Conservation (phyloP, 192 early-diverging fungal species). For the Podila clonocystis region DNA sequence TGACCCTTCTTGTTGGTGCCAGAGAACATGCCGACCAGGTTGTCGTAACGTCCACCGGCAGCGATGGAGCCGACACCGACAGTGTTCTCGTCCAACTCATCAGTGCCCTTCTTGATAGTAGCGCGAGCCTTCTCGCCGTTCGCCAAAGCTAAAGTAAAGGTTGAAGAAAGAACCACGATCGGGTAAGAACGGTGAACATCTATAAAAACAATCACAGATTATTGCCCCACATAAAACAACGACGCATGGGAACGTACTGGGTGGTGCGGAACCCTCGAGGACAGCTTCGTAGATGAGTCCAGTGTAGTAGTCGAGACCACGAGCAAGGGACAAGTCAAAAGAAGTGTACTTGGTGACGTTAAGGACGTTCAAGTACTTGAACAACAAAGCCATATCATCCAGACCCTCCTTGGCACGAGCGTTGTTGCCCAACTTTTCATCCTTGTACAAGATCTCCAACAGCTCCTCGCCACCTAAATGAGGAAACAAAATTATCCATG, state of each 20-base stretch:
- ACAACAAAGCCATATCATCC: slow-evolving; percentile 86
- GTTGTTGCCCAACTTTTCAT: slow-evolving; percentile 73
- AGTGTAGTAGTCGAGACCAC: slow-evolving; percentile 99
- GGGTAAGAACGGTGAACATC: background rate
- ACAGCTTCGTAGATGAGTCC: slow-evolving; percentile 99
- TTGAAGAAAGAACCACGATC: background rate
- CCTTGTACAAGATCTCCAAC: slow-evolving; percentile 72
- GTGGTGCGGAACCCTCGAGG: slow-evolving; percentile 63
- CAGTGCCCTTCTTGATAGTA: slow-evolving; percentile 58
- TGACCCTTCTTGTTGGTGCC: slow-evolving; percentile 68
- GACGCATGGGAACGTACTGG: slow-evolving; percentile 43
- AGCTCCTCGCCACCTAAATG: slow-evolving; percentile 75
- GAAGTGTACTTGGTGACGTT: slow-evolving; percentile 77
- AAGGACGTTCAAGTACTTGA: slow-evolving; percentile 87
- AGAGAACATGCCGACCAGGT: slow-evolving; percentile 96
- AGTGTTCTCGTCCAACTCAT: slow-evolving; percentile 77
- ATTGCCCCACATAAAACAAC: background rate
- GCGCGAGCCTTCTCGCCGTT: slow-evolving; percentile 54
- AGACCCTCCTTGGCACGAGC: slow-evolving; percentile 80
- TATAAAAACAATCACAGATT: no score
- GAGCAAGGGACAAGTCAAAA: slow-evolving; percentile 96
- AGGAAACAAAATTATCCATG: background rate
- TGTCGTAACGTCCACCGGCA: slow-evolving; percentile 97
- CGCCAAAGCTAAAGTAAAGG: slow-evolving; percentile 37
- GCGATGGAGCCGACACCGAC: slow-evolving; percentile 95